These are phyloP conservation scores for Detonula confervacea DNA, from an alignment of 352 stramenopile genomes.

Conservation along the genomic window DNA sequence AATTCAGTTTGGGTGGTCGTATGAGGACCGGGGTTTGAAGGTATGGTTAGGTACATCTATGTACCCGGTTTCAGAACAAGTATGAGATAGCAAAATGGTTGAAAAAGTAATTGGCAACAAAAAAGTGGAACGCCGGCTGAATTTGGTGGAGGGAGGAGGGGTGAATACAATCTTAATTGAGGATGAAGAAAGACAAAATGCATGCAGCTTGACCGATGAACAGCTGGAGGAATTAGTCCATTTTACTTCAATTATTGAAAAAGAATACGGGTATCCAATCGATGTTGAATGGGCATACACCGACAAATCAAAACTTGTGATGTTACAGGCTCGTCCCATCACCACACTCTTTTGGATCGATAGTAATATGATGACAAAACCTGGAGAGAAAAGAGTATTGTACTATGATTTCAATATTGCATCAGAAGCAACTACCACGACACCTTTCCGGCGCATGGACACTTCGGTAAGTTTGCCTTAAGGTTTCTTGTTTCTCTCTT, in stretches of 20 bases:
- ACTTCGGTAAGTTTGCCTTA: too few relatives aligned
- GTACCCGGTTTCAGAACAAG: too few relatives aligned
- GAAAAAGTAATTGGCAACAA: conserved; percentile 27
- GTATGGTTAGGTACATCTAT: too few relatives aligned
- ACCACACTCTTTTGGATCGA: conserved; percentile 43
- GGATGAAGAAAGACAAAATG: conserved; percentile 18
- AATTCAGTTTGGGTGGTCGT: too few relatives aligned
- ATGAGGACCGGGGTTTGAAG: too few relatives aligned
- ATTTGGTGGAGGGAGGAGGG: conserved; percentile 5
- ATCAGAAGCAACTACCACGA: conserved; percentile 33
- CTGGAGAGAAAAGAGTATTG: conserved; percentile 27
- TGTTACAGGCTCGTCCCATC: conserved; percentile 43
- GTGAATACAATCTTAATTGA: conserved; percentile 13
- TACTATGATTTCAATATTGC: conserved; percentile 35
- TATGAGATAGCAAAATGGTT: conserved; percentile 21
- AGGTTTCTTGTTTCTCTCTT: too few relatives aligned
- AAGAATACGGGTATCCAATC: conserved; percentile 30
- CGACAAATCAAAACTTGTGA: conserved; percentile 6
- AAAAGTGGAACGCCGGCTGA: conserved; percentile 10
- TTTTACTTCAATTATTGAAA: conserved; percentile 17
- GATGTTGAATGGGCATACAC: conserved; percentile 39
- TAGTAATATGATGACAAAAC: conserved; percentile 39
- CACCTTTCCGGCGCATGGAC: conserved; percentile 39
- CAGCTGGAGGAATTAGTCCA: conserved; percentile 27
- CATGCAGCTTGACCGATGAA: conserved; percentile 16